Base-by-base conservation (phyloP, 1,139 yeast genomes). In the Hansenula lynferdii region DNA sequence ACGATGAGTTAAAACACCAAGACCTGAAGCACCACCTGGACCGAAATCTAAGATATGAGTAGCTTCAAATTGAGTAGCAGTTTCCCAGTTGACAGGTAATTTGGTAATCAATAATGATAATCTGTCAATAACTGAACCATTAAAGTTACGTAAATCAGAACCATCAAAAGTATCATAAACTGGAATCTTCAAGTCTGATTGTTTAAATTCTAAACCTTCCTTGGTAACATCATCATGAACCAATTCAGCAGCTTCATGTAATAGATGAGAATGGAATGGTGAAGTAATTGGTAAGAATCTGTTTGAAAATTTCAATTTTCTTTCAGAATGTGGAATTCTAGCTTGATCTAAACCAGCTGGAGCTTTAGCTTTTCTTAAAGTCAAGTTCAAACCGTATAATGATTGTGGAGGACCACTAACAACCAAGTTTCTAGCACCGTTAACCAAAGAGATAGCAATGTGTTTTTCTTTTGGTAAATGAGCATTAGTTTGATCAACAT, bases 371-470 rank as follows among this genome's bases (percentile, higher is more conserved):
- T 87, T 86, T 73, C 98, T 83, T 61, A 92, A 74, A 44, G 92
- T 77, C 59, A 92, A 74, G 67, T 90, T 90, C 57, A 92, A 77
- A 72, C 99, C 99, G 57, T 92, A 92, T 51, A 92, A 73, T n/a
- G 97, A 89, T 72, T 89, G 96, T 41, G 98, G 97, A 38, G 98
- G 98, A 62, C 99, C 99, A 27, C 95, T 80, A 40, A 92, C 86
- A 44, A 92, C 98, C 69, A 89, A 75, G 65, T 89, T 87, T 69
- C 96, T 80, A 35, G 96, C 96, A 62, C 98, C 98, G 59, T 92
- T 92, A 53, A 90, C 75, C 60, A 92, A 78, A 39, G 97, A 89
- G 51, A 92, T 82, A 44, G 83, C 86, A 57, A 92, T 83, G 60
- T 87, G 96, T 67, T 87, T 87, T 57, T 87, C 96, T 42, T 71